Evolutionary conservation across 2,329 filamentous ascomycete species (phyloP).

Genomic region (Thermochaetoides dissita): DNA sequence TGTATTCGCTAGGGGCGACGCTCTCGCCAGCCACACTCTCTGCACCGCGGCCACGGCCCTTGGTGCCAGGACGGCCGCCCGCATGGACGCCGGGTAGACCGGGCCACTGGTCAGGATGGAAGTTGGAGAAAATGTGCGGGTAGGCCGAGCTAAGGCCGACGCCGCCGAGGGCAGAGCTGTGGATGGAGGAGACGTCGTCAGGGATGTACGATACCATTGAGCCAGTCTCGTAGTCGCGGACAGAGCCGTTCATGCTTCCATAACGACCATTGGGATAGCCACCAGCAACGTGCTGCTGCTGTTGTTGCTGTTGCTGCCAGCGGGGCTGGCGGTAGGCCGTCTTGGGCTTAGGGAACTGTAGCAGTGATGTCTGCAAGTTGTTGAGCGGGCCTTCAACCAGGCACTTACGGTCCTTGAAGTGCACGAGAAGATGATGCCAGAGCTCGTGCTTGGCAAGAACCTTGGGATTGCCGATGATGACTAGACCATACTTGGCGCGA

Average conservation of each 20-base stretch:
- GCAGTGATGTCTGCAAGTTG: constrained; percentile 86
- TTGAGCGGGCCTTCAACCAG: constrained; percentile 89
- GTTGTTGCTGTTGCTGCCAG: constrained; percentile 29
- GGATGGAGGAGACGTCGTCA: constrained; percentile 91
- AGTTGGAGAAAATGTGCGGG: constrained; percentile 89
- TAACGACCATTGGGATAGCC: constrained; percentile 28
- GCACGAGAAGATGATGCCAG: constrained; percentile 87
- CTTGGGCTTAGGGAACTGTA: constrained; percentile 91
- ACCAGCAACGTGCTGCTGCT: constrained; percentile 46
- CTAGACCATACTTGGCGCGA: constrained; percentile 88
- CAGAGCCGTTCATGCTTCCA: constrained; percentile 25
- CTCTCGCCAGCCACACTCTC: constrained; percentile 84
- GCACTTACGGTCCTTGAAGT: constrained; percentile 95
- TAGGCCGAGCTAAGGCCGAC: constrained; percentile 70
- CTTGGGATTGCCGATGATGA: constrained; percentile 95
- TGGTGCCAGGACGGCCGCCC: constrained; percentile 49
- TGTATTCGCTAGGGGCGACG: constrained; percentile 78
- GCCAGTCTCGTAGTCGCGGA: constrained; percentile 56
- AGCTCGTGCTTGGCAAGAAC: constrained; percentile 94
- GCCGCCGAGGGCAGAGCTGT: constrained; percentile 79
- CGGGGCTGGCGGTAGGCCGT: constrained; percentile 83
- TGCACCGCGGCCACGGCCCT: constrained; percentile 51
- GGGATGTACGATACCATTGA: constrained; percentile 93
- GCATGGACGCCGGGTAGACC: constrained; percentile 52
- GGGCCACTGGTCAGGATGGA: constrained; percentile 80